Base-by-base conservation (phyloP, 345 rosid species). In the Orychophragmus violaceus region DNA sequence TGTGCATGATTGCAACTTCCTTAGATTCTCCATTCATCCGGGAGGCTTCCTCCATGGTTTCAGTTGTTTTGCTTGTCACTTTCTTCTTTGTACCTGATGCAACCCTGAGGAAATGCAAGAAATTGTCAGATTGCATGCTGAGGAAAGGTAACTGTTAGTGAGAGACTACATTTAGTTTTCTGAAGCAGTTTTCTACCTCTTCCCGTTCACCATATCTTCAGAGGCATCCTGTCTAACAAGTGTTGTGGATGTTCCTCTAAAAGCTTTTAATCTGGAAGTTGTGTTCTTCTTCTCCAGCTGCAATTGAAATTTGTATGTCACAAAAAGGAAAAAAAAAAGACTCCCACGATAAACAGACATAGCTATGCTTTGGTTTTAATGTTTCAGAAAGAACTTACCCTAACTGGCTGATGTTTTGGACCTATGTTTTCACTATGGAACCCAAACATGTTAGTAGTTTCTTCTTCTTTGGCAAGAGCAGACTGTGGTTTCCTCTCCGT, bases 401-500 rank as follows among this genome's bases (percentile, higher is more conserved):
- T 79, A 52, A 30, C 10, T 23, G 61, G 24, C 44, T 76, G 75
- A 51, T 64, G 72, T 71, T 68, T 80, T 65, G 65, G 79, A 55
- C 61, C 73, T 19, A 52, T 46, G 50, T 56, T 76, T 52, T 79
- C 82, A 48, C 71, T 56, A 49, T 66, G n/a, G 56, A 50, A 18
- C 25, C 51, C 67, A 21, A 74, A 21, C 53, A 35, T 59, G 62
- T 19, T 27, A 29, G 52, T 14, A 14, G 76, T 24, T 28, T 71
- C 72, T 46, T 71, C 72, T 46, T 83, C 91, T 70, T 79, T 76
- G 51, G 60, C 23, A 28, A 84, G 79, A 45, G 70, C 55, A 66
- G 13, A 69, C 29, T 64, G 66, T 16, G 78, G 77, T 71, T 84
- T 94, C 79, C 80, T 90, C 80, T 85, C 97, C 44, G 68, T 46